A percentile compares a stretch with the other conserved stretches of the same genome.
Conservation (phyloP, 1,284 basidiomycete genomes). For the Ustilago loliicola region DNA sequence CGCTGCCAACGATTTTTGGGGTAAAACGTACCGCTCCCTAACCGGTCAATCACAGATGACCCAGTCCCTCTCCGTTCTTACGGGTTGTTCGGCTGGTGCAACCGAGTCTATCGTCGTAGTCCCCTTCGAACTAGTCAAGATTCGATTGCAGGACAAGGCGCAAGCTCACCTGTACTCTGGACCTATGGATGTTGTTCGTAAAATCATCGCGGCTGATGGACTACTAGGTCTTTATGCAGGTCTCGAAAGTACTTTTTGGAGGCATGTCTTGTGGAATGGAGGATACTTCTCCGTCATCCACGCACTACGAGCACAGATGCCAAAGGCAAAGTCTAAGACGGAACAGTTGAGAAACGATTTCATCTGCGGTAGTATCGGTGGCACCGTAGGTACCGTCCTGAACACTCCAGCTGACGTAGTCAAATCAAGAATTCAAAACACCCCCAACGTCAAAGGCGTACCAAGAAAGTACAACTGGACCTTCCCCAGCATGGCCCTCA, state of each 20-base stretch:
- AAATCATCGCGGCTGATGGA: constrained; percentile 89
- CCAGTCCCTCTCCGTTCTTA: constrained; percentile 85
- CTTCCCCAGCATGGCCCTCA: constrained; percentile 77
- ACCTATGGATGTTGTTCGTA: constrained; percentile 91
- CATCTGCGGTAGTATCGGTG: constrained; percentile 88
- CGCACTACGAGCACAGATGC: constrained; percentile 82
- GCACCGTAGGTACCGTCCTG: constrained; percentile 82
- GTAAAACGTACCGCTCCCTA: constrained; percentile 67
- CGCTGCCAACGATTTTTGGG: constrained; percentile 93
- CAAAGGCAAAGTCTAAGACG: constrained; percentile 79
- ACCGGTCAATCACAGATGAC: constrained; percentile 87
- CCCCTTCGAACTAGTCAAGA: constrained; percentile 97
- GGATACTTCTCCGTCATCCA: constrained; percentile 78
- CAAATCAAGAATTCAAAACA: constrained; percentile 93
- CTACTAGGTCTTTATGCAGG: constrained; percentile 81
- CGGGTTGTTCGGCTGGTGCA: constrained; percentile 92
- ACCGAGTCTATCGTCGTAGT: constrained; percentile 95
- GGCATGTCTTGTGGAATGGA: constrained; percentile 76
- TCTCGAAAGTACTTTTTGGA: constrained; percentile 64
- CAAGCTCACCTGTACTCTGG: constrained; percentile 87
- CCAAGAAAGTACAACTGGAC: constrained; percentile 88
- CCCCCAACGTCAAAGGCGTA: constrained; percentile 72
- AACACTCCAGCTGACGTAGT: constrained; percentile 92
- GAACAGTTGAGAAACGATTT: constrained; percentile 90
- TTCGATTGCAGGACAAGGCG: constrained; percentile 86